Base-by-base conservation (phyloP, 176 grass and related monocot genomes). In the Ampelocalamus luodianensis region DNA sequence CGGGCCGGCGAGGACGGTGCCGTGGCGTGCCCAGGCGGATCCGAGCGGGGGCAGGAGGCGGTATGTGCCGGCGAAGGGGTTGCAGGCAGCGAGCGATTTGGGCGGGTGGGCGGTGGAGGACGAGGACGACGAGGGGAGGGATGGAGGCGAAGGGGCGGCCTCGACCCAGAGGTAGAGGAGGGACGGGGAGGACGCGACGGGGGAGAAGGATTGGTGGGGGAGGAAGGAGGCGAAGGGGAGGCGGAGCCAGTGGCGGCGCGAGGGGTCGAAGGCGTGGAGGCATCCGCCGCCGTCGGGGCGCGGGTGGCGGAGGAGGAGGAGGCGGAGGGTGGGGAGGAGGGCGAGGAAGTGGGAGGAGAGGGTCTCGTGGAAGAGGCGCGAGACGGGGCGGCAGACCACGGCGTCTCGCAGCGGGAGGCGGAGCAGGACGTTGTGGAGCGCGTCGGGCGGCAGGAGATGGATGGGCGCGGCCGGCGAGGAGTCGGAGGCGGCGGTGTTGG, bases 131-230 rank as follows among this genome's bases (percentile, higher is more conserved):
- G 74, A 43, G 22, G 36, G 74, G 29, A 86, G 82, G 44, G 91
- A 37, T 0, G 45, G 74, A 61, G 20, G 84, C 5, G 68, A 22
- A 5, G 80, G 0, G 23, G 71, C 3, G 62, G 85, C 37, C 46
- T 99, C 93, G 66, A 96, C 87, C 97, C 97, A 99, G 74, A 99
- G 93, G 79, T 96, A 99, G 79, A 99, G 97, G 32, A 99, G 97
- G 24, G 97, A 94, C 5, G 82, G 73, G 13, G 93, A 99, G 22
- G 97, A 91, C 1, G 93, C 87, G 81, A 99, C 92, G 16, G 97
- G 97, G 74, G 92, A 99, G 72, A 90, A 94, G 70, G 93, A 94
- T 4, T 88, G 76, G 81, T 94, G 82, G 14, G 97, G 97, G 82
- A 99, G 97, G 88, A 98, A 95, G 51, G 92, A 80, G 9, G 90